Percentiles rank a stretch among this genome's conserved stretches.
Conservation (phyloP, 345 rosid genomes). For the Lagerstroemia speciosa region DNA sequence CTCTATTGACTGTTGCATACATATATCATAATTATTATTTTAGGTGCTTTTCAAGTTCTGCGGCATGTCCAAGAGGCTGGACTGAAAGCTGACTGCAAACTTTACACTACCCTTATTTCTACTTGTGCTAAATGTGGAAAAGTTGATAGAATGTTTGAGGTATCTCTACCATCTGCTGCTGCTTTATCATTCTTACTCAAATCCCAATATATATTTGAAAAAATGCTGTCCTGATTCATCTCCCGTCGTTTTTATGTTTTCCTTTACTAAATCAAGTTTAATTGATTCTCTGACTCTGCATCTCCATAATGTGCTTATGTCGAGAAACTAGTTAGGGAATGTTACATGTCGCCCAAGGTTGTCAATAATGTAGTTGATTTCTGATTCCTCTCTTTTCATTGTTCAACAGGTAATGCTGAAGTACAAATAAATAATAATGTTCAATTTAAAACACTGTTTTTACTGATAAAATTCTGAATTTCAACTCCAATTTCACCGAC, state of each 20-base stretch:
- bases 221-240: neutral
- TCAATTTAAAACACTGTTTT: neutral
- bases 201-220: neutral
- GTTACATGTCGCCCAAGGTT: neutral
- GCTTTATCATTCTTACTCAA: conserved; percentile 2
- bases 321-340: neutral
- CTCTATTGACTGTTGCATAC: neutral
- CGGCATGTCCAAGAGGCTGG: conserved; percentile 58
- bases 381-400: neutral
- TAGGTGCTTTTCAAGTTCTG: conserved; percentile 77
- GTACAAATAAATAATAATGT: neutral
- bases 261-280: neutral
- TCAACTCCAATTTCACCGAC: neutral
- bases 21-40: conserved; percentile 3
- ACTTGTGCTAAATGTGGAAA: conserved; percentile 89
- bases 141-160: conserved; percentile 96
- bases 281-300: neutral
- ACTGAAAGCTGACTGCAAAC: conserved; percentile 72
- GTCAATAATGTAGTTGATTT: neutral
- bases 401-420: neutral
- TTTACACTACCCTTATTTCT: conserved; percentile 86
- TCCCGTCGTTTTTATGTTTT: neutral
- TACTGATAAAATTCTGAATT: neutral
- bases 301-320: neutral
- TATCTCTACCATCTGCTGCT: conserved; percentile 24